Evolutionary conservation across 2,329 filamentous ascomycete species (phyloP).

Genomic region (Ceratocystiopsis brevicomis): DNA sequence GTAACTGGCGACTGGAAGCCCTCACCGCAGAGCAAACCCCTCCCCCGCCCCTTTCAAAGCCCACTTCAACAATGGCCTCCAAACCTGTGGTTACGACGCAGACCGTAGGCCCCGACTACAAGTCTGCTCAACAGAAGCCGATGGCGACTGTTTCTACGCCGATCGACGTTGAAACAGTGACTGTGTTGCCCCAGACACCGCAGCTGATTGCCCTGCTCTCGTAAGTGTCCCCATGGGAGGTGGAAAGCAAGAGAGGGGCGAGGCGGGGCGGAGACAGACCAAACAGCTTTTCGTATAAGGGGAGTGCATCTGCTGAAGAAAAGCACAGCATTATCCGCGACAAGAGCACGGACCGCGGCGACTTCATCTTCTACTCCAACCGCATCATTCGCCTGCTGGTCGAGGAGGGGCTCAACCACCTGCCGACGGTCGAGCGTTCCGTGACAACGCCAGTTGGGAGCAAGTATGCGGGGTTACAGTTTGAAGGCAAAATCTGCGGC

Average conservation of each 20-base stretch:
- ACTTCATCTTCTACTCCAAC: slow-evolving; percentile 99
- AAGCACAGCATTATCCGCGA: slow-evolving; percentile 73
- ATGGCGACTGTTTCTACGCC: slow-evolving; percentile 74
- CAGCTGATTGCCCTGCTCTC: slow-evolving; percentile 94
- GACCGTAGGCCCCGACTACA: slow-evolving; percentile 65
- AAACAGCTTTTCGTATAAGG: too few relatives aligned
- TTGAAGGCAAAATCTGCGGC: slow-evolving; percentile 95
- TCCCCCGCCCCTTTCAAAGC: background rate
- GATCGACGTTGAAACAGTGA: slow-evolving; percentile 69
- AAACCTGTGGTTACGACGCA: slow-evolving; percentile 29
- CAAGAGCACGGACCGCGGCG: slow-evolving; percentile 70
- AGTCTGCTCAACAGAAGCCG: slow-evolving; percentile 57
- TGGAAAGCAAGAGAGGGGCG: slow-evolving; percentile 2
- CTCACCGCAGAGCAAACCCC: too few relatives aligned
- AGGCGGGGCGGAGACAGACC: background rate
- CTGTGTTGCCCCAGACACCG: slow-evolving; percentile 78
- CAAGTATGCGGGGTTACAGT: slow-evolving; percentile 77
- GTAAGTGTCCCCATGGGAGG: slow-evolving; percentile 38
- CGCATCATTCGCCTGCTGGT: slow-evolving; percentile 91
- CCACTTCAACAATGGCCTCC: slow-evolving; percentile 17
- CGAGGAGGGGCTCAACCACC: slow-evolving; percentile 91
- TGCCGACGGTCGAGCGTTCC: slow-evolving; percentile 73
- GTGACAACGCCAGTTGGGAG: slow-evolving; percentile 84
- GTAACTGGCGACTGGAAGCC: too few relatives aligned
- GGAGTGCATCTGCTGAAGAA: too few relatives aligned